Base-by-base conservation (phyloP, 495 filamentous ascomycete species). In the Xylaria palmicola region DNA sequence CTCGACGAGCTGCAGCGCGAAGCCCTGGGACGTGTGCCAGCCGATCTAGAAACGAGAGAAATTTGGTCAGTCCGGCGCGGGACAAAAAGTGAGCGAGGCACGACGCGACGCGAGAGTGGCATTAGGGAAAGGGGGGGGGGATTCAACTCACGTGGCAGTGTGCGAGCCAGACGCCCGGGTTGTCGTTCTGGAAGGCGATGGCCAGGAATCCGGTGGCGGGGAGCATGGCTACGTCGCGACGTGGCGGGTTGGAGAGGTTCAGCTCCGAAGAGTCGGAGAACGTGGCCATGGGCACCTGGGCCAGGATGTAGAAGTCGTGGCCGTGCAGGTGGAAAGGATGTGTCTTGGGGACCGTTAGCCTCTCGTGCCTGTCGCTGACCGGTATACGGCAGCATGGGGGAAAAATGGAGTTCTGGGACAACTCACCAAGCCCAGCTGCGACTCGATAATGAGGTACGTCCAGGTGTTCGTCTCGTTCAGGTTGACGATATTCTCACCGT, bases 141-240 rank as follows among this genome's bases (percentile, higher is more conserved):
- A 27, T n/a, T n/a, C n/a, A 30, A 61, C 68, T 69, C 49, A 71
- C 68, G 58, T 65, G 62, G 65, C 79, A 82, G 62, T 84, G 81
- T 55, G 81, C 60, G 6, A 82, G 68, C 81, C 81, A 84, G n/a
- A 74, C 68, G 8, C 81, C 81, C 24, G 80, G 79, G 64, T 86
- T 86, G 59, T 86, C 82, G 13, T 81, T 80, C 72, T 82, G 72
- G 66, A 86, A 87, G 9, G 75, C 83, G 2, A 87, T 72, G 10
- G 83, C 72, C 44, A 83, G 59, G 65, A 78, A 73, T 4, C 81
- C 84, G 24, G 53, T 60, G 0, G 69, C 66, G 1, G 79, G 79
- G 0, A 90, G 65, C 62, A 85, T 69, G 2, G 84, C 85, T 4
- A 82, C 82, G 62, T 90, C 87, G 9, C 87, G 77, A 5, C 86